Base-by-base conservation (phyloP, 2,329 filamentous ascomycete genomes). In the Alternaria sp. region DNA sequence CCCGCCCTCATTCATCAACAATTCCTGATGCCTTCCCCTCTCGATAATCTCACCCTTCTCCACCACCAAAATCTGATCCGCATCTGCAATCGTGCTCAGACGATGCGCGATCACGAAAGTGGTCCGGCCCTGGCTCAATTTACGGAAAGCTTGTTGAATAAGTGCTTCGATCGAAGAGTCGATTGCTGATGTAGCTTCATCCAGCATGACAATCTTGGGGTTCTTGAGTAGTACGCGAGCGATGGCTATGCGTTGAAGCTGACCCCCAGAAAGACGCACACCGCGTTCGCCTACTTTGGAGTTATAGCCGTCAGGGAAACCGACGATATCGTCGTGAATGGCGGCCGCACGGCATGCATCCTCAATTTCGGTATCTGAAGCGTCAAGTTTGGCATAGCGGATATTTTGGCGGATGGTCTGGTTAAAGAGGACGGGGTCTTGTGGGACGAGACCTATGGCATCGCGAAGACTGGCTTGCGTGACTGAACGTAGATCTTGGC, bases 141-240 rank as follows among this genome's bases (percentile, higher is more conserved):
- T 81, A 58, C 80, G 80, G 54, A 91, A 83, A 0, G 88, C 88
- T 32, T 85, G 81, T 67, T 90, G 88, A 46, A 90, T 90, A 65
- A 87, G 86, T 56, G 87, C 86, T 74, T 91, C 88, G 1, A 88
- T 90, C 0, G 83, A 84, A 28, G 91, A 89, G 65, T 94, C 90
- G 86, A 97, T 93, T 52, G 93, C 92, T 46, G 91, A 92, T 57
- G 94, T 96, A 0, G 93, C 90, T 80, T 97, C 93, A 72, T 97
- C 93, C 1, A 96, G 85, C 18, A 97, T 89, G 3, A 96, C 86
- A 43, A 97, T 85, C 69, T 95, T 92, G 0, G 92, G 90, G 61
- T 87, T 87, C 79, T 94, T 94, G 75, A 96, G 87, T 49, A 94
- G 83, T 8, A 93, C 90, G 2, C 93, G 87, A 7, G 88, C 88